Base-by-base conservation (phyloP, 2,329 filamentous ascomycete genomes). In the Botrytis aclada region DNA sequence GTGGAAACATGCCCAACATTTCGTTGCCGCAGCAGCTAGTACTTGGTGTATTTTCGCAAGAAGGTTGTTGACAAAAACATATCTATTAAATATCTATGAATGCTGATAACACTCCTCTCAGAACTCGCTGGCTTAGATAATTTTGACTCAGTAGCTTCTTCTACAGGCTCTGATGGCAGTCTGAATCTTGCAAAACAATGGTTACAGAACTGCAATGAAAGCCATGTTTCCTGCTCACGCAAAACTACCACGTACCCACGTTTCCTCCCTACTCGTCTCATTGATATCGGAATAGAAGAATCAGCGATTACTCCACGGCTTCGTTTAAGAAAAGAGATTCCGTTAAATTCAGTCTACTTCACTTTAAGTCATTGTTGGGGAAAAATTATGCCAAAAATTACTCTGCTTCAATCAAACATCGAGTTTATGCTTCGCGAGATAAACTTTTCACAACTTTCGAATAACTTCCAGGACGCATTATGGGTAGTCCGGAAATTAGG, bases 101-200 rank as follows among this genome's bases (percentile, higher is more conserved):
- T 0, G 18, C n/a, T 32, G 4, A 45, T 0, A 5, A 32, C 0
- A 45, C 3, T 12, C 6, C 4, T 32, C 1, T 12, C 20, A 63
- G 39, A 43, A 0, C 2, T 63, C 20, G 16, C 18, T 41, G 61
- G 61, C 5, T 29, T 22, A 20, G 61, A 63, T 39, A 43, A 8
- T 22, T 43, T 43, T 32, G 8, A 12, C 7, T 20, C 8, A 5
- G 25, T 63, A 29, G 37, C 22, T 43, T 32, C 61, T 20, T 63
- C 16, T 3, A 63, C 39, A 9, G 39, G 61, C 5, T 63, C 61
- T 25, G n/a, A 63, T 43, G 8, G 12, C 20, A 63, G 39, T 8
- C 8, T 63, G 0, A 4, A 63, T 7, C 16, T 63, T 32, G 18
- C 61, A 9, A 51, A n/a, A n/a, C 22, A 51, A 51, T 51, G 47